These are phyloP conservation scores for Nicotiana undulata DNA, from an alignment of 257 asterid species.

Conservation along the genomic window DNA sequence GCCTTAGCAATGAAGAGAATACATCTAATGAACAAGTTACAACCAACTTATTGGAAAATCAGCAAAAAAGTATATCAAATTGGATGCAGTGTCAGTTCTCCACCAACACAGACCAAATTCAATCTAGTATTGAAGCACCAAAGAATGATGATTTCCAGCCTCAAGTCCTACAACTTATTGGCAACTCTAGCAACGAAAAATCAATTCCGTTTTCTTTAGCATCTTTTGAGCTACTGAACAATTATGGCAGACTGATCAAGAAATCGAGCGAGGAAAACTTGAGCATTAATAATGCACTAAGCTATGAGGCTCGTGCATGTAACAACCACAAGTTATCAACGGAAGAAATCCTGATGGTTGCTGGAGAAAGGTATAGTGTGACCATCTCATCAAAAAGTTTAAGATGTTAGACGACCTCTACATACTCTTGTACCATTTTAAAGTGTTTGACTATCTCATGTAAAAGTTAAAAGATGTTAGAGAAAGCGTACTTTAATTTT, in stretches of 20 bases:
- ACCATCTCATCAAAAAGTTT: background rate
- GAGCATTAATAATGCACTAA: background rate
- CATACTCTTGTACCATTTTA: background rate
- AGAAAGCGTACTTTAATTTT: background rate
- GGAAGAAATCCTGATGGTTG: conserved; percentile 42
- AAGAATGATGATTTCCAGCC: background rate
- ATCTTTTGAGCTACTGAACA: conserved; percentile 28
- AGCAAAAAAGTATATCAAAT: background rate
- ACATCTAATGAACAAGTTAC: background rate
- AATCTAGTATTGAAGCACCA: background rate
- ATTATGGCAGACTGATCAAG: conserved; percentile 22
- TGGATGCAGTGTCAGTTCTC: conserved; percentile 3
- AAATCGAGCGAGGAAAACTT: conserved; percentile 10
- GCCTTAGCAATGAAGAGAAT: background rate
- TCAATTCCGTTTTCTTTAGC: conserved; percentile 19
- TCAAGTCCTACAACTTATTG: conserved; percentile 7
- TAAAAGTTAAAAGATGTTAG: background rate
- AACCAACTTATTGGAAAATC: background rate
- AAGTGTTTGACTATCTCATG: background rate
- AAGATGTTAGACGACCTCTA: background rate
- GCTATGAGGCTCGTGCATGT: background rate
- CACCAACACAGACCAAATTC: background rate
- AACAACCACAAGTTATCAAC: conserved; percentile 20
- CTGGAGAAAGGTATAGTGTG: conserved; percentile 33
- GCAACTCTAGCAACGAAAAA: conserved; percentile 14